Percentiles rank a stretch among this genome's conserved stretches.
Conservation (phyloP, 257 asterid species). For the Apocynum venetum region DNA sequence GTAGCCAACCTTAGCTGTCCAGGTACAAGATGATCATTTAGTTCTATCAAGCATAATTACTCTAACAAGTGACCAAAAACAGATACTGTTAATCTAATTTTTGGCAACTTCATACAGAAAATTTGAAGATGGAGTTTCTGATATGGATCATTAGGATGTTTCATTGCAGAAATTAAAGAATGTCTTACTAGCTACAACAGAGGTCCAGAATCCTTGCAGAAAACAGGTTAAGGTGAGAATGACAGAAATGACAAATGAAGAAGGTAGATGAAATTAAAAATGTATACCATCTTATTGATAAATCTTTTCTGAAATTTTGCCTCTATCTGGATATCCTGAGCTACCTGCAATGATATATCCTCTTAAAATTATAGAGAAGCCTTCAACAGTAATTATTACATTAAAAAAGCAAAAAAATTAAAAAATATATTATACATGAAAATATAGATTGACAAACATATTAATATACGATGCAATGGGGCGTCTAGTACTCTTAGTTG, state of each 20-base stretch:
- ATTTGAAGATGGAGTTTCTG: no score
- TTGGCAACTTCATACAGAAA: no score
- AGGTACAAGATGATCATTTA: background rate
- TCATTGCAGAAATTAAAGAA: background rate
- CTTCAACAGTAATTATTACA: background rate
- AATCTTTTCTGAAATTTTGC: conserved; percentile 69
- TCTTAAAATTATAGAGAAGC: no score
- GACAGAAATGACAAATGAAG: background rate
- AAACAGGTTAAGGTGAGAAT: background rate
- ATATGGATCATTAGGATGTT: no score
- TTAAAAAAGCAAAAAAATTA: background rate
- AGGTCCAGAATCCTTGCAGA: background rate
- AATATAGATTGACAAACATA: background rate
- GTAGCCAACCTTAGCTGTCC: background rate
- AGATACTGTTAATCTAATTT: no score
- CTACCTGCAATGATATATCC: conserved; percentile 50
- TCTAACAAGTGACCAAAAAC: no score
- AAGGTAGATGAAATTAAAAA: background rate
- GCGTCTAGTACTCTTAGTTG: background rate
- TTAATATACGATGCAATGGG: background rate
- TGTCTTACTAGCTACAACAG: no score
- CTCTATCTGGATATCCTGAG: conserved; percentile 63
- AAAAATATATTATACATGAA: background rate
- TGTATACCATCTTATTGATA: conserved; percentile 66
- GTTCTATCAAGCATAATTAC: no score